Conservation (phyloP, 441 rosid genomes). For the Syzygium syzygioides region DNA sequence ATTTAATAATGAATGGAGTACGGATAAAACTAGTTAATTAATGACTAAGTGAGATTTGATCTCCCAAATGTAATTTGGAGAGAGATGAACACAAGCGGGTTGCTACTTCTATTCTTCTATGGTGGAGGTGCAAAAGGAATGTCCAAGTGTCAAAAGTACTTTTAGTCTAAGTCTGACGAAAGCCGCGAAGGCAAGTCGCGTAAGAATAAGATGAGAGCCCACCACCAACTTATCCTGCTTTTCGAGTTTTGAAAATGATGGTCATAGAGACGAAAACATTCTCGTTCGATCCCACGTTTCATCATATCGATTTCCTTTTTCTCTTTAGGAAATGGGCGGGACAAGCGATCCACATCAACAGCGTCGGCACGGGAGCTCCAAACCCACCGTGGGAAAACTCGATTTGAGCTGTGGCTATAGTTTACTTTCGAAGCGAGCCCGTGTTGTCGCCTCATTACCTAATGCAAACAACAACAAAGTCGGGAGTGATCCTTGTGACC, state of each 20-base stretch:
- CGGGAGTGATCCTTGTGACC: not conserved
- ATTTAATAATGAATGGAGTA: no score
- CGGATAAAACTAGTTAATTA: not conserved
- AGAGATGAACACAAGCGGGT: not conserved
- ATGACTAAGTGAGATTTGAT: not conserved
- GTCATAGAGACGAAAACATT: not conserved
- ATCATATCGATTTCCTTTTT: not conserved
- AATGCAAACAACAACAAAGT: not conserved
- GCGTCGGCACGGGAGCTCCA: not conserved
- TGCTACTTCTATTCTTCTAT: not conserved
- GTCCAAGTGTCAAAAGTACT: not conserved
- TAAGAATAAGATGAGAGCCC: not conserved
- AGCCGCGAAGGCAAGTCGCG: not conserved
- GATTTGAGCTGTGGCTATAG: not conserved
- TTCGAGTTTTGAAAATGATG: not conserved
- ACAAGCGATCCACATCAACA: not conserved
- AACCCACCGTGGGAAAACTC: not conserved
- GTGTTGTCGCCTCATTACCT: not conserved
- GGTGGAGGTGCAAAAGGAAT: not conserved
- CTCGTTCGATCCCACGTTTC: not conserved
- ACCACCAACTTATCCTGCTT: not conserved
- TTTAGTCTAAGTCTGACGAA: not conserved
- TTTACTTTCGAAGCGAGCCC: not conserved
- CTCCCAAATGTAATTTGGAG: not conserved
- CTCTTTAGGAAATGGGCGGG: not conserved